Conservation (phyloP, 148 eudicot species). For the Rhododendron henanense region DNA sequence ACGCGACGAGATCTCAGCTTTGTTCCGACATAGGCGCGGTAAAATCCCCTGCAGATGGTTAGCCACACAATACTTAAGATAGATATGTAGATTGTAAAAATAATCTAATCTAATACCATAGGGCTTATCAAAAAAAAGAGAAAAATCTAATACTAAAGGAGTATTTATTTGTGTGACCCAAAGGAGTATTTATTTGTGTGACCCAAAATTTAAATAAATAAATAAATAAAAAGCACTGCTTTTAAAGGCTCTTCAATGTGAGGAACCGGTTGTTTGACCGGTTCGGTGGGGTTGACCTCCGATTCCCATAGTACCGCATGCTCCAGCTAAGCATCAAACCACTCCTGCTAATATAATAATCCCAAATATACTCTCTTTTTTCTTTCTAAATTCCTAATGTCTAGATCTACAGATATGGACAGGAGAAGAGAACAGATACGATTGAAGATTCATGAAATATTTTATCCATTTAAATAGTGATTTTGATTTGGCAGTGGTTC, state of each 20-base stretch:
- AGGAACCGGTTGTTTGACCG: neutral
- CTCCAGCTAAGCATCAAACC: slow-evolving; percentile 10
- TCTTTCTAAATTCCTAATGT: neutral
- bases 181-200: neutral
- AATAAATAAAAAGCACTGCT: neutral
- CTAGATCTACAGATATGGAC: neutral
- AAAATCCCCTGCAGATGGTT: too few species aligned
- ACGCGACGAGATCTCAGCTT: too few species aligned
- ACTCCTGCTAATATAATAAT: neutral
- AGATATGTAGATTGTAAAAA: too few species aligned
- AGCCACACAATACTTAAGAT: too few species aligned
- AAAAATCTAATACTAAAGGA: too few species aligned
- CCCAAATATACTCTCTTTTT: neutral
- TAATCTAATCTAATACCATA: too few species aligned
- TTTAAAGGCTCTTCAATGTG: neutral
- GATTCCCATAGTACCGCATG: slow-evolving; percentile 9
- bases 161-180: too few species aligned
- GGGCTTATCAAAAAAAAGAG: too few species aligned
- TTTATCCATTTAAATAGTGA: neutral
- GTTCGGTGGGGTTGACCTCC: slow-evolving; percentile 16
- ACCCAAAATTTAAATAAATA: neutral
- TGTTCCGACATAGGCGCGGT: too few species aligned
- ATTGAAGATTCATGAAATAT: neutral
- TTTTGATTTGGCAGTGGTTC: neutral
- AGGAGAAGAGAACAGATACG: neutral